Evolutionary conservation across 805 yeast species (phyloP).

Genomic region (Yarrowia sp.): DNA sequence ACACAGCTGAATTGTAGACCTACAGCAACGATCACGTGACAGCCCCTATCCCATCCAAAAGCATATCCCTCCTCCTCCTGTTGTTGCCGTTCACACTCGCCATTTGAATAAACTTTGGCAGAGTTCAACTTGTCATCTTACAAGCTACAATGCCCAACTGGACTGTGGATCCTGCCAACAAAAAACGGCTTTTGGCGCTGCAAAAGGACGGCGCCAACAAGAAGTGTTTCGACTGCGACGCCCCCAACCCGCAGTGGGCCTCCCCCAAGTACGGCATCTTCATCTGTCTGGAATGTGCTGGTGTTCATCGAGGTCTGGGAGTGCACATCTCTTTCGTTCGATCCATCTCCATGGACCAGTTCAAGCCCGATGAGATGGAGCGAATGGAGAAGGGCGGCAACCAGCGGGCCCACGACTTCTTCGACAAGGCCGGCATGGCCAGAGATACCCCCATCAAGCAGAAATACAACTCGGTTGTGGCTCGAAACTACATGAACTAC

Average conservation of each 20-base stretch:
- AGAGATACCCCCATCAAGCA: slow-evolving; percentile 65
- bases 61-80: no score
- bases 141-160: slow-evolving; percentile 52
- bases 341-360: slow-evolving; percentile 98
- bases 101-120: slow-evolving; percentile 4
- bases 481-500: slow-evolving; percentile 91
- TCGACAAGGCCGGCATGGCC: slow-evolving; percentile 75
- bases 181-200: slow-evolving; percentile 66
- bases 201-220: slow-evolving; percentile 86
- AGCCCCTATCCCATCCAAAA: no score
- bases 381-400: slow-evolving; percentile 97
- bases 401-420: slow-evolving; percentile 70
- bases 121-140: slow-evolving; percentile 11
- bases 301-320: slow-evolving; percentile 89
- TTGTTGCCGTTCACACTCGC: no score
- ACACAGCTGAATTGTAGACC: no score
- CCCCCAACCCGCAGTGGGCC: slow-evolving; percentile 99
- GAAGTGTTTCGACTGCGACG: slow-evolving; percentile 90
- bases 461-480: slow-evolving; percentile 88
- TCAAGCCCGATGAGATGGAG: slow-evolving; percentile 87
- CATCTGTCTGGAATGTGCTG: slow-evolving; percentile 98
- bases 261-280: slow-evolving; percentile 97
- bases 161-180: slow-evolving; percentile 94
- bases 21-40: no score
- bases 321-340: slow-evolving; percentile 97